Evolutionary conservation across 768 basidiomycete species (phyloP), one percentile per base, ranked within the genome.

Genomic region (Mycena indigotica): DNA sequence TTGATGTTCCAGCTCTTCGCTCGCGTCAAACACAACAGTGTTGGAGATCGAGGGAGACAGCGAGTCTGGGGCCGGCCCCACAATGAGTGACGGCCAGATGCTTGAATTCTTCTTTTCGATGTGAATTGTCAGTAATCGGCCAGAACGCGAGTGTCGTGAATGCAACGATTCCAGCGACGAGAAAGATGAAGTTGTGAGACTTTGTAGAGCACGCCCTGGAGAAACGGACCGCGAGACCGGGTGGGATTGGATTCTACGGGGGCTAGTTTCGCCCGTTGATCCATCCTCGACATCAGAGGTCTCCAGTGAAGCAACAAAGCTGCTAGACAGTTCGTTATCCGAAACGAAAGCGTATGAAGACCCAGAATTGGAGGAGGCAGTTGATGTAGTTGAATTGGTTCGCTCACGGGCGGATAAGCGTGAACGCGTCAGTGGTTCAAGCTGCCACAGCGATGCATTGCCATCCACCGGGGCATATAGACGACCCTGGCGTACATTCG

Each of bases 241-340:
- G 48, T 69, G 69, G 19, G 72, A 73, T 30, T 68, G 70, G 50
- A 73, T 68, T 26, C 73, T 71, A 15, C 66, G 67, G 32, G 69
- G 39, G 25, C 26, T 38, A 15, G 69, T 65, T 60, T 84, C 84
- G 49, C 87, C 86, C 2, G 83, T 67, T 12, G 75, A 75, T 38
- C 75, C 69, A 59, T 91, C 89, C 54, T 92, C 91, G 15, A 78
- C 76, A 57, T 93, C 91, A 23, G 91, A 91, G 12, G 80, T 79
- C 67, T 90, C 91, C 3, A 92, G 79, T 26, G 90, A 92, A 5
- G 88, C 89, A 1, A 89, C 88, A 62, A 92, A 91, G 68, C 87
- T 89, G 72, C 89, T 91, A 4, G 90, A 90, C 51, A 92, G 87
- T 62, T 93, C 91, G 2, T 84, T 85, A 64, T 93, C 91, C n/a